phyloP scores from a whole-genome alignment of 169 alveolate genomes.

The Blepharisma undulans region DNA sequence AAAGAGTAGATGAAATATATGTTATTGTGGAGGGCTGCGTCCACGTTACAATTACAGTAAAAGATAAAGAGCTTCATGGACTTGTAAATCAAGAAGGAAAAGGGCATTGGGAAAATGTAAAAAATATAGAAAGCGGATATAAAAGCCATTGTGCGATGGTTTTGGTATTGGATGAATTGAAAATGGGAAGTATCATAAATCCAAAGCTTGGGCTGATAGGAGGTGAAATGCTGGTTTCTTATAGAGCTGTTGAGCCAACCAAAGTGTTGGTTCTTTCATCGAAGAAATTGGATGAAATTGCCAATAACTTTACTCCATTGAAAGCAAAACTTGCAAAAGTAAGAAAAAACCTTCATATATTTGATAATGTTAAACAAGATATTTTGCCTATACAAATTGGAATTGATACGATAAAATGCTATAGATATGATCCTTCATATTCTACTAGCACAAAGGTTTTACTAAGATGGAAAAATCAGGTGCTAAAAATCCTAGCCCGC shows the following conservation, averaged over 20 bases:
- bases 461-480: background rate
- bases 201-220: background rate
- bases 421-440: background rate
- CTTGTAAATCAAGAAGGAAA: background rate
- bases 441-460: background rate
- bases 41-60: background rate
- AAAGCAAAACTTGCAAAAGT: background rate
- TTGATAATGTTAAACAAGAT: background rate
- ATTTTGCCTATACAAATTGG: background rate
- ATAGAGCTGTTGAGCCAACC: background rate
- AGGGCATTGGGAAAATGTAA: background rate
- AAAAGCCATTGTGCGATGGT: background rate
- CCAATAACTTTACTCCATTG: background rate
- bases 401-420: background rate
- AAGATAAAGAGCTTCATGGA: background rate
- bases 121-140: background rate
- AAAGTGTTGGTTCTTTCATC: background rate
- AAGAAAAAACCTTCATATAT: background rate
- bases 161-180: background rate
- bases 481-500: background rate
- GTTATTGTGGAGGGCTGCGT: constrained; percentile 33
- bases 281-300: background rate
- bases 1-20: background rate
- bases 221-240: background rate
- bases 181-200: background rate